These are phyloP conservation scores for Oemleria cerasiformis DNA, from an alignment of 306 rosid genomes.

Conservation along the genomic window DNA sequence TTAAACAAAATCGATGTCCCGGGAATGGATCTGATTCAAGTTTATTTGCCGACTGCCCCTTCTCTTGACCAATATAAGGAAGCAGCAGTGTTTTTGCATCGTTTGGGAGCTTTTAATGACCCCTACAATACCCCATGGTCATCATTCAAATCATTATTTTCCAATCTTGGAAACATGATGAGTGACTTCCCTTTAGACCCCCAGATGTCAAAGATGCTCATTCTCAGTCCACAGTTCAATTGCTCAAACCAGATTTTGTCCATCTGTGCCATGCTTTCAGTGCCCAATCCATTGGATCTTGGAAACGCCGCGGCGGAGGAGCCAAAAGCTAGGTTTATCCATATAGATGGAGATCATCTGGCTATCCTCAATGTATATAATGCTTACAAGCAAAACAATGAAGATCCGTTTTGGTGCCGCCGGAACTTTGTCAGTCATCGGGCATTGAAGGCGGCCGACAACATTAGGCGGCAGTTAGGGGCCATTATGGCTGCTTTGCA, in stretches of 20 bases:
- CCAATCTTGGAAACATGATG: constrained; percentile 87
- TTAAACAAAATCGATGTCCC: too few species aligned
- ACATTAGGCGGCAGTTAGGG: neutral
- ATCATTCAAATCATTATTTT: too few species aligned
- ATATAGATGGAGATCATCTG: neutral
- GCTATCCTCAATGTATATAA: neutral
- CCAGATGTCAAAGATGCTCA: constrained; percentile 96
- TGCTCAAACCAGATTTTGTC: neutral
- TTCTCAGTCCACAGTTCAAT: constrained; percentile 43
- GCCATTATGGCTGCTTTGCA: neutral
- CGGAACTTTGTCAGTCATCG: neutral
- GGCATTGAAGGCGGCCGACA: neutral
- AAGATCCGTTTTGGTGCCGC: neutral
- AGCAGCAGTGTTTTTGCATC: neutral
- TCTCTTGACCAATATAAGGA: neutral
- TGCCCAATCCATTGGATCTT: neutral
- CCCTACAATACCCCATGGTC: constrained; percentile 32
- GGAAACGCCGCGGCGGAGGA: neutral
- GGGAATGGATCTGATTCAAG: neutral
- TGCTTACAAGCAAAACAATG: neutral
- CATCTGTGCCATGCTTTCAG: neutral
- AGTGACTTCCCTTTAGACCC: constrained; percentile 94
- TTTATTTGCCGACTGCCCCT: too few species aligned
- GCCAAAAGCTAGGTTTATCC: neutral
- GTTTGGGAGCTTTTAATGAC: neutral